phyloP scores from a whole-genome alignment of 495 filamentous ascomycete genomes.

The Penicillium desertorum region DNA sequence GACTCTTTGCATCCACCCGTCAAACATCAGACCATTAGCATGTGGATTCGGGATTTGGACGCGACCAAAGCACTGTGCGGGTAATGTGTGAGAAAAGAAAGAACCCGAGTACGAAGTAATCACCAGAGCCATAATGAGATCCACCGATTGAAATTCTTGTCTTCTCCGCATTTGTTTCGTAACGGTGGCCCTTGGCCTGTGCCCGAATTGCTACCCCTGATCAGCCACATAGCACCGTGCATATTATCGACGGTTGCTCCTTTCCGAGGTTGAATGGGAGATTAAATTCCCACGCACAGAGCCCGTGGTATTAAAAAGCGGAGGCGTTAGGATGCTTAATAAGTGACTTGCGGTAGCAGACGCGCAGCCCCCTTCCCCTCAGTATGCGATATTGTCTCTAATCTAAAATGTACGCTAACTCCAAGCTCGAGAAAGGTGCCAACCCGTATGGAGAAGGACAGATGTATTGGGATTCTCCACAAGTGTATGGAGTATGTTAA shows the following conservation, averaged over 20 bases:
- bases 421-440: background rate
- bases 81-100: background rate
- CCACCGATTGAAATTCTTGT: background rate
- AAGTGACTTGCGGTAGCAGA: conserved; percentile 16
- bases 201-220: background rate
- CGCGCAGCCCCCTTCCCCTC: conserved; percentile 1
- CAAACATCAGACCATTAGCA: background rate
- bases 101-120: background rate
- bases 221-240: conserved; percentile 9
- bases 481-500: background rate
- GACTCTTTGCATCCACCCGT: background rate
- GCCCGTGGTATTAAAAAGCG: background rate
- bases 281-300: background rate
- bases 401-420: conserved; percentile 9
- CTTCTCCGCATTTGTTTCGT: conserved; percentile 6
- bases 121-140: background rate
- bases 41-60: conserved; percentile 1
- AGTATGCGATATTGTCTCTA: background rate
- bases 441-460: background rate
- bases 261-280: background rate
- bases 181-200: background rate
- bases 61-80: conserved; percentile 10
- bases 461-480: background rate
- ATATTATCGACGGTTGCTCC: background rate
- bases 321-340: conserved; percentile 5